Base-by-base conservation (phyloP, 192 early-diverging fungal genomes). In the Thamnidium elegans region DNA sequence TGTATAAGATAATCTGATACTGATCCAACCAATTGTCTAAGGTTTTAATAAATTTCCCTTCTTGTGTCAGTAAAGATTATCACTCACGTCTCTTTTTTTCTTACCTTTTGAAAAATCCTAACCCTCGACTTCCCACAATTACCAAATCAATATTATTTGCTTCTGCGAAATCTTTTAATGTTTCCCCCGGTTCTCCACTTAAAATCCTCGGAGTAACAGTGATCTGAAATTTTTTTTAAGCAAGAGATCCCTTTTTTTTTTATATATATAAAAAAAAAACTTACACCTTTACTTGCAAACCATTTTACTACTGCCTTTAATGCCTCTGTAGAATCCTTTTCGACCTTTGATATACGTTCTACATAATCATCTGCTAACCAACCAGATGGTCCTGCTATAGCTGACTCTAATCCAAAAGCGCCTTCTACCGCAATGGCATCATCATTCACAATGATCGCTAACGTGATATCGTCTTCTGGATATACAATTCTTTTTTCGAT, bases 71-170 rank as follows among this genome's bases (percentile, higher is more conserved):
- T 21, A 59, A 44, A 59, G 14, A 45, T 23, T 10, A 23, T 21
- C 11, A 23, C 20, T 13, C 13, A 3, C 0, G 20, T 23, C 15
- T 39, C 9, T 23, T 0, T 7, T 45, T 26, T 23, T 15, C 6
- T 23, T 61, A 68, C 67, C 67, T 61, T 34, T 68, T 68, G 7
- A 68, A 26, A 23, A 60, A 68, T 15, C 67, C 67, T 13, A 68
- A 50, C 43, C 67, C 67, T 10, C 67, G 48, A n/a, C 52, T 60
- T 3, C 67, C 67, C 1, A 68, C 67, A 47, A 68, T 61, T 4
- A 68, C 67, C 7, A 68, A 20, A 19, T 68, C 67, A 7, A 61
- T 17, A 0, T 61, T 10, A 14, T 55, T 68, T 32, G 48, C 51
- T 31, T 61, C 59, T 23, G 67, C 67, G 47, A 54, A 68, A 11